Conservation (phyloP, 208 protist species). For the Trypanosoma avium region DNA sequence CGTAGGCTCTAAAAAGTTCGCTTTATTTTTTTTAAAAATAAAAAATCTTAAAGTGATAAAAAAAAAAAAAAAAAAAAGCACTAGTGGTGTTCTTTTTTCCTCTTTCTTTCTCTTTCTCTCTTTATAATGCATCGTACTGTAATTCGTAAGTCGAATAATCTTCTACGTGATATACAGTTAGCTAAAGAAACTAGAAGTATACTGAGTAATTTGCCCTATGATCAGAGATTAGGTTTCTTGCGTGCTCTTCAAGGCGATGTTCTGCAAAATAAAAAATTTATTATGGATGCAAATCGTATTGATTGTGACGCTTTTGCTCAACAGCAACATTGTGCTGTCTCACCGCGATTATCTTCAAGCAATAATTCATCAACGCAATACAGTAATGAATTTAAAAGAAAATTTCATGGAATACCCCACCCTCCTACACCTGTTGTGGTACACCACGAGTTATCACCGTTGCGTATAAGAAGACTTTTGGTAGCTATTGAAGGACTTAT, state of each 20-base stretch:
- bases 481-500: conserved; percentile 47
- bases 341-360: not conserved
- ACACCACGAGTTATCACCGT: conserved; percentile 31
- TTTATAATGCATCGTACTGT: conserved; percentile 27
- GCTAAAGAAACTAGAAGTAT: conserved; percentile 39
- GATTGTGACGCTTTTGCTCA: conserved; percentile 48
- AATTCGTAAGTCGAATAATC: conserved; percentile 6
- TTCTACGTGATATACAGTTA: conserved; percentile 46
- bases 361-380: conserved; percentile 20
- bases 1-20: too few relatives aligned
- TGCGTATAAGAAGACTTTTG: conserved; percentile 53
- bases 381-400: not conserved
- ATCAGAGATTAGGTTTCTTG: conserved; percentile 49
- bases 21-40: too few relatives aligned
- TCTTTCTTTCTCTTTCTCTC: too few relatives aligned
- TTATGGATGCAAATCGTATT: conserved; percentile 42
- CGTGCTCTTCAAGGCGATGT: conserved; percentile 39
- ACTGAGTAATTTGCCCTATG: conserved; percentile 36
- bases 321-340: conserved; percentile 26
- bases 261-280: conserved; percentile 24
- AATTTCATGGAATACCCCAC: not conserved
- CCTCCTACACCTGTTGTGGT: not conserved
- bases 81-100: not conserved
- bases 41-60: too few relatives aligned
- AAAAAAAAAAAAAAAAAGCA: conserved; percentile 1